These are phyloP conservation scores for Euphorbia peplus DNA, from an alignment of 345 rosid genomes.

Conservation along the genomic window DNA sequence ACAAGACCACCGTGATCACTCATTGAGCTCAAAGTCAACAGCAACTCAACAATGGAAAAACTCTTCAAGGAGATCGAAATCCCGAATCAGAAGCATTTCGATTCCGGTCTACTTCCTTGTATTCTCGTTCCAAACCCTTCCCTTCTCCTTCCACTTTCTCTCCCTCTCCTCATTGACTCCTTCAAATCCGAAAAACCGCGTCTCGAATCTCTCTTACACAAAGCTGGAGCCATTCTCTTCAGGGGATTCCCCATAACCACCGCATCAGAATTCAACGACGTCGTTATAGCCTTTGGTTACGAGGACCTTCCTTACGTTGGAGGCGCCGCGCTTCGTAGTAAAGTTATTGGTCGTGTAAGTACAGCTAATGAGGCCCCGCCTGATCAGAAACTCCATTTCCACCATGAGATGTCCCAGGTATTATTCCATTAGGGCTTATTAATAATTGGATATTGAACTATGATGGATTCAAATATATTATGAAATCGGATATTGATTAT, in stretches of 20 bases:
- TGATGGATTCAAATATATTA: too few species aligned
- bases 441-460: too few species aligned
- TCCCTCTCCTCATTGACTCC: conserved; percentile 30
- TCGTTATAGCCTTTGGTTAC: conserved; percentile 78
- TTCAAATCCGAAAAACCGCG: conserved; percentile 45
- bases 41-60: conserved; percentile 31
- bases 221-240: conserved; percentile 66
- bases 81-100: conserved; percentile 56
- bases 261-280: conserved; percentile 75
- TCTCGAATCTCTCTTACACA: conserved; percentile 58
- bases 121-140: conserved; percentile 36
- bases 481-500: too few species aligned
- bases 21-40: background rate
- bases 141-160: conserved; percentile 34
- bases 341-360: conserved; percentile 81
- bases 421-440: too few species aligned
- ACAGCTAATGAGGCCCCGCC: conserved; percentile 94
- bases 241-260: conserved; percentile 58
- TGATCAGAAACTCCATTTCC: conserved; percentile 85
- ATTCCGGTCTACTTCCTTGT: conserved; percentile 58
- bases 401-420: conserved; percentile 99
- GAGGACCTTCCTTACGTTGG: conserved; percentile 88
- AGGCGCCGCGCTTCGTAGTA: conserved; percentile 76
- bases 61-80: conserved; percentile 39
- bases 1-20: background rate